These are phyloP conservation scores for Dendryphion nanum DNA, from an alignment of 2,329 filamentous ascomycete genomes.

Conservation along the genomic window DNA sequence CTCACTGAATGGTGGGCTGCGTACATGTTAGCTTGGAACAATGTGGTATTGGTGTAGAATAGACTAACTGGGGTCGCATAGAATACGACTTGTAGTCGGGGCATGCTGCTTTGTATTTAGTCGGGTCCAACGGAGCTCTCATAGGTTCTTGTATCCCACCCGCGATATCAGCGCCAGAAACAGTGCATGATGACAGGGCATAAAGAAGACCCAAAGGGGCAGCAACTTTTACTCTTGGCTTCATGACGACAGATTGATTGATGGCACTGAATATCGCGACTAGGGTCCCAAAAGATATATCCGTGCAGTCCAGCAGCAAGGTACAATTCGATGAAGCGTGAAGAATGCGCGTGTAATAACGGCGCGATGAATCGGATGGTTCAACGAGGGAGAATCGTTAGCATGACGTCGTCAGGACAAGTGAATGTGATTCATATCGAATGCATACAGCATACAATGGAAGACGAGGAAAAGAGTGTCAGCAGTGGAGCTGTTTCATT, in stretches of 20 bases:
- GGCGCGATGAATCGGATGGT: neutral
- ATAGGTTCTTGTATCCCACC: slow-evolving; percentile 30
- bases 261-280: too few relatives aligned
- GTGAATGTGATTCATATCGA: too few relatives aligned
- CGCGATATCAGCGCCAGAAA: slow-evolving; percentile 3
- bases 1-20: slow-evolving; percentile 72
- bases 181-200: slow-evolving; percentile 1
- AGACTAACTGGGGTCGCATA: slow-evolving; percentile 55
- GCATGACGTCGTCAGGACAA: slow-evolving; percentile 8
- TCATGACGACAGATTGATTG: neutral
- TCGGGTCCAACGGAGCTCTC: slow-evolving; percentile 25
- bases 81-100: slow-evolving; percentile 66
- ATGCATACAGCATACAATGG: too few relatives aligned
- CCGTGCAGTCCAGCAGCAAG: too few relatives aligned
- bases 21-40: slow-evolving; percentile 7
- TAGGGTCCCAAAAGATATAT: too few relatives aligned
- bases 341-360: slow-evolving; percentile 2
- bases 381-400: slow-evolving; percentile 16
- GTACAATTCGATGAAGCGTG: too few relatives aligned
- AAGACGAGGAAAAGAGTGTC: too few relatives aligned
- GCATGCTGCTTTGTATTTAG: slow-evolving; percentile 51
- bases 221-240: neutral
- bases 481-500: too few relatives aligned
- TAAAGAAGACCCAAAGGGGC: neutral
- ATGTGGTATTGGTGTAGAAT: neutral